phyloP scores from a whole-genome alignment of 192 early-diverging fungal species.

The Backusella macrospora region DNA sequence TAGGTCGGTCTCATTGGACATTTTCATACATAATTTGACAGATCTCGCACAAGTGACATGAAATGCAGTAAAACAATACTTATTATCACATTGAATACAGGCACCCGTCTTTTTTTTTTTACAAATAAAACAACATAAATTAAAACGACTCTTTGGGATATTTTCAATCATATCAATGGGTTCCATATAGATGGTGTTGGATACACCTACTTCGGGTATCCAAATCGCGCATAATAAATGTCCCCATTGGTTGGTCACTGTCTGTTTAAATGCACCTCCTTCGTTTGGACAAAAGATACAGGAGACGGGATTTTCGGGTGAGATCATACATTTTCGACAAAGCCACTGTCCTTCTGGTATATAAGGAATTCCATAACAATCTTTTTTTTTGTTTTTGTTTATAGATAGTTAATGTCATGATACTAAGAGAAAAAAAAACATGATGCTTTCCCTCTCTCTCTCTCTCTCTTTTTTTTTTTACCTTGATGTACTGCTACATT shows the following conservation, averaged over 20 bases:
- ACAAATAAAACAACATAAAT: constrained; percentile 86
- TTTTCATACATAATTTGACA: constrained; percentile 85
- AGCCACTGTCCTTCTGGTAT: constrained; percentile 99
- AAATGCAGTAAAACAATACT: constrained; percentile 86
- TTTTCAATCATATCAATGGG: constrained; percentile 90
- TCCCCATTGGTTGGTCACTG: constrained; percentile 89
- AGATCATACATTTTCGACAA: constrained; percentile 94
- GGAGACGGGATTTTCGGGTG: constrained; percentile 82
- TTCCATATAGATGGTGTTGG: constrained; percentile 95
- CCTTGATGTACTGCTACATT: constrained; percentile 98
- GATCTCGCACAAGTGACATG: constrained; percentile 92
- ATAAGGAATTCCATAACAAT: constrained; percentile 98
- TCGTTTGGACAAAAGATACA: constrained; percentile 93
- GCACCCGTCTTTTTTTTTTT: constrained; percentile 73
- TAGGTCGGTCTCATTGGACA: constrained; percentile 63
- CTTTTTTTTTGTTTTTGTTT: constrained; percentile 42
- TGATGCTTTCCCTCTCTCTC: too few species aligned
- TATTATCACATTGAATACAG: constrained; percentile 93
- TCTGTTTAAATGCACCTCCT: constrained; percentile 96
- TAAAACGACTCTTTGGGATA: constrained; percentile 88
- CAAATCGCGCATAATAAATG: constrained; percentile 95
- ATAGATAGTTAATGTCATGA: not conserved
- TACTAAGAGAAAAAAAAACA: too few species aligned
- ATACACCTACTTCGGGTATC: constrained; percentile 92
- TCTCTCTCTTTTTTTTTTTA: constrained; percentile 34